A percentile compares a stretch with the other conserved stretches of the same genome.
phyloP scores from a whole-genome alignment of 352 stramenopile genomes.

The Pythium chondricola region DNA sequence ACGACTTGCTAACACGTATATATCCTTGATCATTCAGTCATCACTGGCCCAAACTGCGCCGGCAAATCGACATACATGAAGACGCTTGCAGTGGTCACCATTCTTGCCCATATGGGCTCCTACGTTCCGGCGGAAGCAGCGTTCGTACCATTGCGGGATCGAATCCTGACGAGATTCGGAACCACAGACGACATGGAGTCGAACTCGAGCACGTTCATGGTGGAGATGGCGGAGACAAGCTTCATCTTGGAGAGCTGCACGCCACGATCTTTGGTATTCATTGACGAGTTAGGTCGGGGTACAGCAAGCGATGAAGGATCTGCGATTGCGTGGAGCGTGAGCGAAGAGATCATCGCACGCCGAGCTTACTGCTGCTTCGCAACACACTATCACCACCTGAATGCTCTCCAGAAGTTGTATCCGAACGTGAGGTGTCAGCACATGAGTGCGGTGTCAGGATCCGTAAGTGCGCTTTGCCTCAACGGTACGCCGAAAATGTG shows the following conservation, averaged over 20 bases:
- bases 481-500: too few relatives aligned
- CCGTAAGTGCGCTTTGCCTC: slow-evolving; percentile 27
- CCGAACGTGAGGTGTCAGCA: slow-evolving; percentile 64
- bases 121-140: slow-evolving; percentile 84
- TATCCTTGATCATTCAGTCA: slow-evolving; percentile 38
- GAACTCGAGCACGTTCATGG: slow-evolving; percentile 88
- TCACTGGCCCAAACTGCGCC: slow-evolving; percentile 88
- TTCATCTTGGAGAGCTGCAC: slow-evolving; percentile 81
- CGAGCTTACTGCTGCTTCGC: slow-evolving; percentile 84
- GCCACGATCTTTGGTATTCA: slow-evolving; percentile 70
- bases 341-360: slow-evolving; percentile 69
- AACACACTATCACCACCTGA: slow-evolving; percentile 86
- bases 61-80: slow-evolving; percentile 90
- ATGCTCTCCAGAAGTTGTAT: slow-evolving; percentile 55
- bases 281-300: slow-evolving; percentile 89
- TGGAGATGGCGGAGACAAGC: slow-evolving; percentile 89
- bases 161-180: slow-evolving; percentile 89
- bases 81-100: slow-evolving; percentile 80
- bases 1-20: neutral
- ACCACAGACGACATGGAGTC: slow-evolving; percentile 93
- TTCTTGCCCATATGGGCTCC: slow-evolving; percentile 89
- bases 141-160: slow-evolving; percentile 76
- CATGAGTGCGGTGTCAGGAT: slow-evolving; percentile 39
- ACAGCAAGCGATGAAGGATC: slow-evolving; percentile 87
- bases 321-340: slow-evolving; percentile 86